Evolutionary conservation across 306 rosid species (phyloP).

Genomic region (Cucurbita maxima): DNA sequence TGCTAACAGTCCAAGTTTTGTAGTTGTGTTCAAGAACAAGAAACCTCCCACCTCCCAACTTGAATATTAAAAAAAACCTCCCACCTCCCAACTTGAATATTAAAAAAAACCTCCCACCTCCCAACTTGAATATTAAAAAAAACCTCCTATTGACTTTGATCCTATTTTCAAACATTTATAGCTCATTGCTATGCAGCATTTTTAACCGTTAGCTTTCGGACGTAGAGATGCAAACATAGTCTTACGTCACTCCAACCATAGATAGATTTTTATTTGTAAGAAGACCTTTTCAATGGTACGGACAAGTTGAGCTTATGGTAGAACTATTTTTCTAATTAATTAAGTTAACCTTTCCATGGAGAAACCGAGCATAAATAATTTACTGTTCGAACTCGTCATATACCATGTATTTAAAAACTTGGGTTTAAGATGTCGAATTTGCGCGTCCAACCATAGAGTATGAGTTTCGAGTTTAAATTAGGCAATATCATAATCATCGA

Average conservation of each 20-base stretch:
- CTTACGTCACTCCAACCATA: neutral
- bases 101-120: neutral
- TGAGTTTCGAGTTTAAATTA: too few relatives aligned
- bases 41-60: neutral
- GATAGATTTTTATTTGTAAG: too few relatives aligned
- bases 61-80: too few relatives aligned
- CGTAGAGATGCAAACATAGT: neutral
- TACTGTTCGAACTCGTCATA: too few relatives aligned
- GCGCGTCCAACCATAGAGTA: too few relatives aligned
- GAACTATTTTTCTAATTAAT: too few relatives aligned
- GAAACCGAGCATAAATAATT: too few relatives aligned
- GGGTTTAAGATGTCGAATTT: too few relatives aligned
- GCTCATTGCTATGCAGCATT: neutral
- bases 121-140: neutral
- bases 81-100: neutral
- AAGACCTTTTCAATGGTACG: too few relatives aligned
- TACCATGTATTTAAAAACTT: too few relatives aligned
- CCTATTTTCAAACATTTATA: neutral
- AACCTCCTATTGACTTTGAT: neutral
- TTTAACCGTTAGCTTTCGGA: neutral
- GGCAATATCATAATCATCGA: neutral
- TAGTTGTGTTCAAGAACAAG: neutral
- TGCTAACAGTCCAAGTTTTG: neutral
- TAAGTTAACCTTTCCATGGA: too few relatives aligned
- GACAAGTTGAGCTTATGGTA: too few relatives aligned